Conservation (phyloP, 441 rosid species). For the Pelargonium myrrhifolium region DNA sequence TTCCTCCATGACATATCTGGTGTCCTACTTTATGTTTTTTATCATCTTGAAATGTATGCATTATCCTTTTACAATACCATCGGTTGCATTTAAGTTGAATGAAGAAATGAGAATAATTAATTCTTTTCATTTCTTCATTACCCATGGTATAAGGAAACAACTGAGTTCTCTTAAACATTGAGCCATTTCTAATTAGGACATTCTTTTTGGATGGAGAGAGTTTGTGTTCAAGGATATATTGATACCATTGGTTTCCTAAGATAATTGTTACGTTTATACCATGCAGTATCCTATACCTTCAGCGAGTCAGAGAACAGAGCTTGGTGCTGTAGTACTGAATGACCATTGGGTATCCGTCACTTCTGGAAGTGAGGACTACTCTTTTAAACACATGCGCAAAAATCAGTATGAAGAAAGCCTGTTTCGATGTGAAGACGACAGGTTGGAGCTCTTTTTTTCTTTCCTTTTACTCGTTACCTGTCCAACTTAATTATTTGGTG, state of each 20-base stretch:
- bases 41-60: neutral
- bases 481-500: neutral
- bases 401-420: conserved; percentile 97
- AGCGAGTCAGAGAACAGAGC: conserved; percentile 76
- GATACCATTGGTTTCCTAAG: conserved; percentile 17
- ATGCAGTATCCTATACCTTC: conserved; percentile 79
- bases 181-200: neutral
- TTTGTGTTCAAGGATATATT: conserved; percentile 9
- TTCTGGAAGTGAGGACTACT: conserved; percentile 99
- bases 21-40: neutral
- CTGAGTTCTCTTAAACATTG: neutral
- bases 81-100: neutral
- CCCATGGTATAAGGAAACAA: neutral
- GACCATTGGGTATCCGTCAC: conserved; percentile 98
- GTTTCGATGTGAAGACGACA: conserved; percentile 95
- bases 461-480: neutral
- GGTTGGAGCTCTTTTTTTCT: conserved; percentile 36
- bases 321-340: conserved; percentile 78
- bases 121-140: neutral
- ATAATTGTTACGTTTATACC: conserved; percentile 16
- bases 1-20: neutral
- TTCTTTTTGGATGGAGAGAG: neutral
- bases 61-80: neutral
- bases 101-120: neutral
- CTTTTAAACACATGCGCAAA: conserved; percentile 97